Percentiles rank a stretch among this genome's conserved stretches.
phyloP scores from a whole-genome alignment of 345 rosid genomes.

The Aethionema arabicum region DNA sequence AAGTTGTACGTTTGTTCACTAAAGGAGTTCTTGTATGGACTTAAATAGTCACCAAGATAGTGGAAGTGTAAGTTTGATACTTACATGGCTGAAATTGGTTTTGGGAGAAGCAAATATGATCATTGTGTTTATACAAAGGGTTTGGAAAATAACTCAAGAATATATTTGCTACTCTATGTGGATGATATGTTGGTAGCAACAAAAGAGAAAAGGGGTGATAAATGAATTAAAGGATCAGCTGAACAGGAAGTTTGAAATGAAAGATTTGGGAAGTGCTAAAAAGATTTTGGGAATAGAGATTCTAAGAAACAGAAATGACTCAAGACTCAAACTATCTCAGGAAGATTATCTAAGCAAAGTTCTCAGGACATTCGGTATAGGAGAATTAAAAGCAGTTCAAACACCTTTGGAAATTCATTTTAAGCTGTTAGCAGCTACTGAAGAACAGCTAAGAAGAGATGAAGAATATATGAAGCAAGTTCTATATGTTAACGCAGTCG shows the following conservation, averaged over 20 bases:
- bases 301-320: background rate
- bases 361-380: background rate
- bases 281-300: background rate
- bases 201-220: background rate
- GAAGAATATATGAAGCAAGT: background rate
- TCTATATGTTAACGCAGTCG: background rate
- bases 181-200: background rate
- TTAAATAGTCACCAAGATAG: background rate
- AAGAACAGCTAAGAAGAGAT: no score
- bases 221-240: background rate
- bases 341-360: background rate
- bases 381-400: accelerated
- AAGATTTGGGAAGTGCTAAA: background rate
- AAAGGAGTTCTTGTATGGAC: background rate
- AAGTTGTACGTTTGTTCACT: background rate
- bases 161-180: background rate
- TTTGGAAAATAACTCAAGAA: background rate
- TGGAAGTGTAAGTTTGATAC: background rate
- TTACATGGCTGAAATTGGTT: background rate
- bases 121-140: background rate
- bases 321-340: background rate
- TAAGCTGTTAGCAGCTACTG: background rate
- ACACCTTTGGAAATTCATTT: background rate
- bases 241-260: background rate
- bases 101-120: background rate